A percentile compares a stretch with the other conserved stretches of the same genome.
These are phyloP conservation scores for Aspergillus udagawae DNA, from an alignment of 2,329 filamentous ascomycete genomes.

Conservation along the genomic window DNA sequence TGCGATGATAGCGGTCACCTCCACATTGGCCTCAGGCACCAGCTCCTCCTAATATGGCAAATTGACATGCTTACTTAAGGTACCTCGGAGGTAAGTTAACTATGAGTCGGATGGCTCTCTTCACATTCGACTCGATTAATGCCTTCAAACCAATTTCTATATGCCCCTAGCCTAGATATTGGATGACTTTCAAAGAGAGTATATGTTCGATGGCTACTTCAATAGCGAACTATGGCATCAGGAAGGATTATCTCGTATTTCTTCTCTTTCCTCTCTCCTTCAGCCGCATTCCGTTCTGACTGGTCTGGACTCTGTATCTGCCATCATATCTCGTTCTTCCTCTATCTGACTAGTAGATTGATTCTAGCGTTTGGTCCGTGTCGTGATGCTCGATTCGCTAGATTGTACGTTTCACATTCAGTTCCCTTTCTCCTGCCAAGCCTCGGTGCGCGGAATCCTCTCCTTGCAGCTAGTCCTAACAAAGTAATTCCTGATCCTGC, in stretches of 20 bases:
- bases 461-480: background rate
- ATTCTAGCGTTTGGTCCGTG: background rate
- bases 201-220: background rate
- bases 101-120: background rate
- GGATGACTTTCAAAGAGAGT: background rate
- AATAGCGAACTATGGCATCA: background rate
- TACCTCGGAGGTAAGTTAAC: background rate
- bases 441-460: background rate
- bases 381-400: background rate
- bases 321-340: background rate
- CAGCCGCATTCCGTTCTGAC: background rate
- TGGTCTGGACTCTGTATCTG: background rate
- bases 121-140: background rate
- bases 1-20: constrained; percentile 4
- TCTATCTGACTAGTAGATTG: background rate
- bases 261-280: no score
- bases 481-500: background rate
- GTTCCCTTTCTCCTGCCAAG: background rate
- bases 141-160: background rate
- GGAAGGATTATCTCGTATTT: no score
- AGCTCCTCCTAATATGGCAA: background rate
- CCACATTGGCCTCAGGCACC: constrained; percentile 20
- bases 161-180: background rate
- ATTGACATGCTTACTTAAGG: background rate
- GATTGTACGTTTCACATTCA: background rate